A percentile compares a stretch with the other conserved stretches of the same genome.
phyloP scores from a whole-genome alignment of 345 rosid genomes.

The Acer saccharum region DNA sequence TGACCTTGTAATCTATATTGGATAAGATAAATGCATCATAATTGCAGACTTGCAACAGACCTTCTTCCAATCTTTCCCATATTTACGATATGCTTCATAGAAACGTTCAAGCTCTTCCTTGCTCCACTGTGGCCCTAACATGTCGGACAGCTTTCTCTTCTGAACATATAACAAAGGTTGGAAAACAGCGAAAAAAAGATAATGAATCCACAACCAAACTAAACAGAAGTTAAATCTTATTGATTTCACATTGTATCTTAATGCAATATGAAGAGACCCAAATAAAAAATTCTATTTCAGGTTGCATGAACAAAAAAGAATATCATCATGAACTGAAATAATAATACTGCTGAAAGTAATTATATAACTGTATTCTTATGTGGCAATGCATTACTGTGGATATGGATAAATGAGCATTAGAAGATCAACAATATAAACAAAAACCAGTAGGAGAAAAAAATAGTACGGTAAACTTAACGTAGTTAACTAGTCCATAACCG shows the following conservation, averaged over 20 bases:
- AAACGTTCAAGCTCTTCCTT: conserved; percentile 77
- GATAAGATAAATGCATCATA: neutral
- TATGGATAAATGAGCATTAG: neutral
- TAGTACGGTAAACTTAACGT: neutral
- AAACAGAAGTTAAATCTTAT: conserved; percentile 6
- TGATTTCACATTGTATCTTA: conserved; percentile 11
- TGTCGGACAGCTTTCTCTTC: conserved; percentile 78
- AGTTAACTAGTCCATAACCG: neutral
- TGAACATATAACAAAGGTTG: conserved; percentile 27
- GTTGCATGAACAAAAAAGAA: neutral
- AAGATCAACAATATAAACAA: conserved; percentile 2
- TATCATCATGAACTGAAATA: neutral
- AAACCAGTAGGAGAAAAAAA: neutral
- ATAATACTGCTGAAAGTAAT: neutral
- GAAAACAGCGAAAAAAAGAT: neutral
- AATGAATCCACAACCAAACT: neutral
- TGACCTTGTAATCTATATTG: neutral
- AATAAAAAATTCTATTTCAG: neutral
- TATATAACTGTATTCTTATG: no score
- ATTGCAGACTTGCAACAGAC: conserved; percentile 35
- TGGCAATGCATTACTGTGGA: neutral
- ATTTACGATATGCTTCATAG: conserved; percentile 73
- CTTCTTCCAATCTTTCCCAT: conserved; percentile 86
- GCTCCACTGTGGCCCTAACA: conserved; percentile 88
- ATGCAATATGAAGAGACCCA: neutral